Evolutionary conservation across 2,329 filamentous ascomycete genomes (phyloP).

Genomic region (Echinosphaeria canescens): DNA sequence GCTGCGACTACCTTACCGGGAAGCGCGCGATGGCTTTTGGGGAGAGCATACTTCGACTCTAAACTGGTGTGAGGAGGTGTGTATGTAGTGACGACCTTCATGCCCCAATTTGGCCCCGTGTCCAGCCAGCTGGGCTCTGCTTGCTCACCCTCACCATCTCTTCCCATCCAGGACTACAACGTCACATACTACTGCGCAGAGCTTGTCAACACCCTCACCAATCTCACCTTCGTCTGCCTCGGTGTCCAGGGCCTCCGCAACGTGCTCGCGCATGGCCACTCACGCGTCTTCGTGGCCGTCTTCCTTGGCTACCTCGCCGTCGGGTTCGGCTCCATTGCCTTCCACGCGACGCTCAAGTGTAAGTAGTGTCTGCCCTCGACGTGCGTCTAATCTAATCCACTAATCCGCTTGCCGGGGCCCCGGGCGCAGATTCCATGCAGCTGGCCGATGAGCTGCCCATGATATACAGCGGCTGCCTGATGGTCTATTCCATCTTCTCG

Average conservation of each 20-base stretch:
- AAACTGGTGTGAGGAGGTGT: slow-evolving; percentile 18
- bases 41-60: slow-evolving; percentile 14
- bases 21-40: slow-evolving; percentile 14
- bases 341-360: slow-evolving; percentile 34
- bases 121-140: too few relatives aligned
- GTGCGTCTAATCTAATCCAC: slow-evolving; percentile 1
- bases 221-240: slow-evolving; percentile 60
- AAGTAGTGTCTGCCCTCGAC: slow-evolving; percentile 6
- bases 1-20: slow-evolving; percentile 12
- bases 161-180: slow-evolving; percentile 11
- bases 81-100: too few relatives aligned
- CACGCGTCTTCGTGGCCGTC: slow-evolving; percentile 51
- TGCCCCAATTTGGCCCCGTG: too few relatives aligned
- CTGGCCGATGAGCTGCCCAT: slow-evolving; percentile 36
- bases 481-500: slow-evolving; percentile 47
- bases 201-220: slow-evolving; percentile 46
- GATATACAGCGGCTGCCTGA: slow-evolving; percentile 35
- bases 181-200: slow-evolving; percentile 14
- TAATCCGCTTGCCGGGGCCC: too few relatives aligned
- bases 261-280: slow-evolving; percentile 52
- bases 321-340: slow-evolving; percentile 31
- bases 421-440: slow-evolving; percentile 39
- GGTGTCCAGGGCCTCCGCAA: slow-evolving; percentile 55
- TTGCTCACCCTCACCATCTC: too few relatives aligned
- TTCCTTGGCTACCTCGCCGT: slow-evolving; percentile 30